These are phyloP conservation scores for Globisporangium nagaii DNA, from an alignment of 352 stramenopile species.

Conservation along the genomic window DNA sequence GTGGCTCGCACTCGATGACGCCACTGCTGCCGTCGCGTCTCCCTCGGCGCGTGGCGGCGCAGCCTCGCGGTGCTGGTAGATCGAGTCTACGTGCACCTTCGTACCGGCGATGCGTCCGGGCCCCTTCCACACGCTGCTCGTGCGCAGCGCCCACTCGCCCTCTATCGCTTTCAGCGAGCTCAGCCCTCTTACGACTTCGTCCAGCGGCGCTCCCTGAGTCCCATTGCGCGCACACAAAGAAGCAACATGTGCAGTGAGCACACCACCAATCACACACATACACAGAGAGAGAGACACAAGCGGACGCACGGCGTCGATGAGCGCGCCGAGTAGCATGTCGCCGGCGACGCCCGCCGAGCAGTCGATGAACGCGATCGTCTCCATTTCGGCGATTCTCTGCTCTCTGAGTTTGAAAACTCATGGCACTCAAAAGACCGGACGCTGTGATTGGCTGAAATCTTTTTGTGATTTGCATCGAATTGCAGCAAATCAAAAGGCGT, in stretches of 20 bases:
- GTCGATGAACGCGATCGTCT: constrained; percentile 82
- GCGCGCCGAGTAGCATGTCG: constrained; percentile 88
- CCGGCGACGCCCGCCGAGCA: constrained; percentile 87
- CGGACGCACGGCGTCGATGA: constrained; percentile 78
- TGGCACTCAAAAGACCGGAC: too few relatives aligned
- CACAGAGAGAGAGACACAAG: background rate
- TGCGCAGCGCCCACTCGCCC: constrained; percentile 85
- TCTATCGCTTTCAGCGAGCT: constrained; percentile 55
- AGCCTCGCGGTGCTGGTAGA: constrained; percentile 74
- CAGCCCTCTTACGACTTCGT: constrained; percentile 49
- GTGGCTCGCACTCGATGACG: background rate
- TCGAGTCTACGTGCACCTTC: constrained; percentile 85
- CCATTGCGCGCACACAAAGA: background rate
- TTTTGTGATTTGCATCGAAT: too few relatives aligned
- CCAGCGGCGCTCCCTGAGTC: constrained; percentile 51
- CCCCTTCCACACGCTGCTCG: constrained; percentile 72
- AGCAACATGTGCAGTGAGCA: background rate
- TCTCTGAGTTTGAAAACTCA: background rate
- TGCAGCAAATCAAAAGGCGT: too few relatives aligned
- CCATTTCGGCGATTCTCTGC: background rate
- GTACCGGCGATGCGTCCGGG: constrained; percentile 86
- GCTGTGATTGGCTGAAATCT: too few relatives aligned
- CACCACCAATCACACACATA: background rate
- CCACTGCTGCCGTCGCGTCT: background rate
- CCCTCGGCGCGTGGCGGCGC: constrained; percentile 27